Evolutionary conservation across 2,329 filamentous ascomycete species (phyloP), one percentile per base, ranked within the genome.

Genomic region (Fusarium armeniacum): DNA sequence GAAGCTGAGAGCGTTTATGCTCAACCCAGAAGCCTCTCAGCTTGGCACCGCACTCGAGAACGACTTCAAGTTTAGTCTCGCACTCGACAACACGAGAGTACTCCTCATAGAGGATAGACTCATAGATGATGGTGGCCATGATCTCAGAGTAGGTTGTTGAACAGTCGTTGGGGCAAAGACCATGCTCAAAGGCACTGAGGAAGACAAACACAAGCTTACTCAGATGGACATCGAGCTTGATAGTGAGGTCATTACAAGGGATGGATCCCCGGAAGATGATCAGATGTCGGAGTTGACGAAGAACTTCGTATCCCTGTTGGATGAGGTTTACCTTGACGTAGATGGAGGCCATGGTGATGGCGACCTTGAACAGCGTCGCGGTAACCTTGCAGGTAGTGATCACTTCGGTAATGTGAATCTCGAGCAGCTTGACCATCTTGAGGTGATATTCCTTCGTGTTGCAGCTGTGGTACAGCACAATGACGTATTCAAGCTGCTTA

Each of bases 251-350:
- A 2, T 76, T 79, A 40, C 81, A 79, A 22, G 82, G 82, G 51
- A 72, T 62, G 0, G 36, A 43, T 16, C 67, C 73, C 18, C 62
- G 46, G 62, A 85, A 83, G 57, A 86, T 81, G 45, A 86, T 78
- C 62, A 86, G 81, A 30, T 83, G 80, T 32, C 84, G 84, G 20
- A 87, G 72, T 65, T 87, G 83, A 7, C 82, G 80, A 11, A 86
- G 79, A 2, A 86, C 73, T 59, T 83, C 76, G 45, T 80, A 72
- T 38, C 81, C 81, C 58, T 81, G 73, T 57, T 79, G 63, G 36
- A 76, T 73, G 43, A 85, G 75, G 47, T 81, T 78, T 33, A 79
- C 80, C 20, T 76, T 76, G 43, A 81, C 77, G 71, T 83, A 87
- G 40, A 84, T 84, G 15, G 79, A 76, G 1, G 83, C 81, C 49